Conservation (phyloP, 2,329 filamentous ascomycete species). For the Alternaria triticimaculans region DNA sequence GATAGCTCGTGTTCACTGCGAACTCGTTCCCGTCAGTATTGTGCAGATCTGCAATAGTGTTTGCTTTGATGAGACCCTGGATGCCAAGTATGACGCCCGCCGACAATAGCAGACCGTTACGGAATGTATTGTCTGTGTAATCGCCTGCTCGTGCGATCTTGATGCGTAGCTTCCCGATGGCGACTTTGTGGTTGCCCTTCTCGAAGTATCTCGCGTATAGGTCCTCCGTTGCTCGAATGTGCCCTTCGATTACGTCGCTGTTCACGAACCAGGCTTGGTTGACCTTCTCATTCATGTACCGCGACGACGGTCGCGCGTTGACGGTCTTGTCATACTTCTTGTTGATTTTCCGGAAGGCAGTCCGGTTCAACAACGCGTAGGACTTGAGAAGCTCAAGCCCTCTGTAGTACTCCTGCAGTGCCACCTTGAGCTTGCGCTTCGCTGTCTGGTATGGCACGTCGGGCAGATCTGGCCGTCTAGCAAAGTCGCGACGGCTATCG, state of each 20-base stretch:
- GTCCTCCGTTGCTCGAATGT: slow-evolving; percentile 84
- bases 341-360: slow-evolving; percentile 95
- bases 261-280: slow-evolving; percentile 90
- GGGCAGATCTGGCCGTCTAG: slow-evolving; percentile 43
- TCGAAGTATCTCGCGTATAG: slow-evolving; percentile 96
- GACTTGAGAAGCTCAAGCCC: slow-evolving; percentile 90
- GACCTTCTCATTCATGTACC: slow-evolving; percentile 91
- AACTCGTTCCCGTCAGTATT: slow-evolving; percentile 21
- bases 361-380: slow-evolving; percentile 87
- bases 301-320: slow-evolving; percentile 75
- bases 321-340: slow-evolving; percentile 98
- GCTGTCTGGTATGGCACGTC: slow-evolving; percentile 84
- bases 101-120: slow-evolving; percentile 59
- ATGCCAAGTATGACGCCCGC: slow-evolving; percentile 53
- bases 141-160: slow-evolving; percentile 66
- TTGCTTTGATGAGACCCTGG: slow-evolving; percentile 52
- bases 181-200: slow-evolving; percentile 89
- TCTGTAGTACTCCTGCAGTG: slow-evolving; percentile 91
- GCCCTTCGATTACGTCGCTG: slow-evolving; percentile 80
- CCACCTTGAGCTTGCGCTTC: slow-evolving; percentile 89
- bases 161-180: slow-evolving; percentile 82
- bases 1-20: slow-evolving; percentile 51
- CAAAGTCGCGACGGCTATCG: slow-evolving; percentile 53
- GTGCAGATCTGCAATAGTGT: slow-evolving; percentile 31
- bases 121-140: slow-evolving; percentile 65